Evolutionary conservation across 179 eudicot species (phyloP), one percentile per base, ranked within the genome.

Genomic region (Silene coronaria): DNA sequence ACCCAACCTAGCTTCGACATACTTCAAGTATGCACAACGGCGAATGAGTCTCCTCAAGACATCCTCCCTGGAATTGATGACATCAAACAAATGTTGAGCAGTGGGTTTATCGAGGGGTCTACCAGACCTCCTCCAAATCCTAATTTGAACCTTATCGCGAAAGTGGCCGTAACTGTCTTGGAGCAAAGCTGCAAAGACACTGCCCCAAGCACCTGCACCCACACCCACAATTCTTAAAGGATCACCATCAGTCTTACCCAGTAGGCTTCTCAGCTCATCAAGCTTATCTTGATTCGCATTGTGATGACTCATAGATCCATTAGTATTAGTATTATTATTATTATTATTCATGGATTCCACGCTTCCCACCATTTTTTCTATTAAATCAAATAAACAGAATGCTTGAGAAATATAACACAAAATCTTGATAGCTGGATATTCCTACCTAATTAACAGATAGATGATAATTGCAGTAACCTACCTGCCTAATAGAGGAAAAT

Each of bases 181-280:
- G 65, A 95, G 80, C 85, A 95, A 30, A 59, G 97, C 97, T 57
- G 83, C 77, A 85, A 95, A 95, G 0, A 95, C 99, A 86, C 95
- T 90, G 4, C 98, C 98, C 98, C 98, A 94, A 26, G 98, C 98
- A 80, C 98, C 98, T 0, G 97, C 98, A 13, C 99, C 99, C 14
- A 95, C 93, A 70, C 97, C 91, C 4, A 88, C 99, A 70, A 95
- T 92, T 75, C 90, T 89, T 71, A 93, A 84, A 13, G 89, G 87
- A 75, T 93, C 98, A 23, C 86, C 89, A 2, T 91, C 93, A 0
- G 85, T 69, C 68, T 93, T 93, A 27, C 92, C 95, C 32, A 93
- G 65, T 8, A 77, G 73, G 16, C 75, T 17, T 13, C 97, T 85
- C 72, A 93, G 82, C 74, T 91, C 97, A 48, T 93, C 89, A 4